phyloP scores from a whole-genome alignment of 192 early-diverging fungal species.

The Linnemannia elongata region DNA sequence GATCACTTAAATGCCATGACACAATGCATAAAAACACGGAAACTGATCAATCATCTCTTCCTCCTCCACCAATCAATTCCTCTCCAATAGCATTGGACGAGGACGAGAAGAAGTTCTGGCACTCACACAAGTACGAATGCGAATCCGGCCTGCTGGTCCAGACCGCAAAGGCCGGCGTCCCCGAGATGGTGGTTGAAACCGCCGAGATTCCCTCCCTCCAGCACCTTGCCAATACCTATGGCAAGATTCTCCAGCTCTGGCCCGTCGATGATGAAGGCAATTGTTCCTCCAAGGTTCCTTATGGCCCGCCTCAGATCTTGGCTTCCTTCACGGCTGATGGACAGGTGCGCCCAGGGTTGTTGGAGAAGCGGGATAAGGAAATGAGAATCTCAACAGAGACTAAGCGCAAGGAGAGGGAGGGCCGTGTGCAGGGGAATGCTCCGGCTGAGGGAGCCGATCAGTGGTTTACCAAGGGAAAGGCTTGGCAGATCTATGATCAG shows the following conservation, averaged over 20 bases:
- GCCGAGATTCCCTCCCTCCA: slow-evolving; percentile 53
- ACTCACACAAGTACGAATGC: slow-evolving; percentile 70
- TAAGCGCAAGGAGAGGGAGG: slow-evolving; percentile 25
- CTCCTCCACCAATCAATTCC: not conserved
- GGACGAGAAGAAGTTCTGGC: slow-evolving; percentile 70
- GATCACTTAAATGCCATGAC: not conserved
- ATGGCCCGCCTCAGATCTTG: slow-evolving; percentile 65
- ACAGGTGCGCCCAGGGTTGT: slow-evolving; percentile 50
- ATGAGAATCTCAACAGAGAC: slow-evolving; percentile 33
- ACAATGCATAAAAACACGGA: not conserved
- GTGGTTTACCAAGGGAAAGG: slow-evolving; percentile 4
- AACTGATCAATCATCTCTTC: not conserved
- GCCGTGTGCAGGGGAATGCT: slow-evolving; percentile 22
- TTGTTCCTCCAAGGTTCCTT: slow-evolving; percentile 34
- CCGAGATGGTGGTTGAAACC: slow-evolving; percentile 33
- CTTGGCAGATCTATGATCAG: slow-evolving; percentile 31
- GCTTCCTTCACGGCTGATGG: slow-evolving; percentile 56
- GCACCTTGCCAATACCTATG: slow-evolving; percentile 58
- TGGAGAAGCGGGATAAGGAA: slow-evolving; percentile 46
- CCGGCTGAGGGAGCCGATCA: slow-evolving; percentile 31
- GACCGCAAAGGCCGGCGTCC: slow-evolving; percentile 44
- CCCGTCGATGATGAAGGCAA: slow-evolving; percentile 62
- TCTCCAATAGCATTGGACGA: slow-evolving; percentile 42
- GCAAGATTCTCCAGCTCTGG: slow-evolving; percentile 68
- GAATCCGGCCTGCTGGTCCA: slow-evolving; percentile 58